Evolutionary conservation across 2,329 filamentous ascomycete species (phyloP).

Genomic region (Exophiala sp.): DNA sequence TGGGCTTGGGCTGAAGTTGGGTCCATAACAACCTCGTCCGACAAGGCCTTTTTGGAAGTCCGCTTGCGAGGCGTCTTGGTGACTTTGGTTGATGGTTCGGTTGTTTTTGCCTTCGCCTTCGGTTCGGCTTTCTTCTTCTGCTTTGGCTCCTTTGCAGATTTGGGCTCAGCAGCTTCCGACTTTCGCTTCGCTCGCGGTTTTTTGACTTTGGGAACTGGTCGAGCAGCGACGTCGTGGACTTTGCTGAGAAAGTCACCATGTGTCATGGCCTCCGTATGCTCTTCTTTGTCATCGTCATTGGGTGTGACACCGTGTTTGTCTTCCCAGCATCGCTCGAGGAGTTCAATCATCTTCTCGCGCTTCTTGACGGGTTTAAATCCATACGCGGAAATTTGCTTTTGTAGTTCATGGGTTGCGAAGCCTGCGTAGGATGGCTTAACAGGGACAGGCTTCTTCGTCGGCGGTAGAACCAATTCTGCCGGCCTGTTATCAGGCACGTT

Average conservation of each 20-base stretch:
- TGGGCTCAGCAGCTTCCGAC: constrained; percentile 9
- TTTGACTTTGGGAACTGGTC: constrained; percentile 24
- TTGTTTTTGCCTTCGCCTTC: constrained; percentile 2
- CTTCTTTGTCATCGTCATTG: constrained; percentile 13
- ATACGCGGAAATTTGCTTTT: constrained; percentile 56
- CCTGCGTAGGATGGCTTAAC: constrained; percentile 54
- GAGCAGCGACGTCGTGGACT: constrained; percentile 24
- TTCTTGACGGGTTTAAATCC: constrained; percentile 68
- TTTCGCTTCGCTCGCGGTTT: constrained; percentile 20
- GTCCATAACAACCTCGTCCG: constrained; percentile 17
- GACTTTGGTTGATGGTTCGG: background rate
- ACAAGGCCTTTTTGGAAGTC: constrained; percentile 7
- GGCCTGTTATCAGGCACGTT: background rate
- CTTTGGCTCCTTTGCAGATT: constrained; percentile 18
- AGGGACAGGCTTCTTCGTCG: constrained; percentile 1
- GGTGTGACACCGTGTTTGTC: constrained; percentile 43
- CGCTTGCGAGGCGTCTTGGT: constrained; percentile 6
- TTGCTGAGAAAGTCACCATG: constrained; percentile 27
- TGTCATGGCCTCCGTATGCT: constrained; percentile 8
- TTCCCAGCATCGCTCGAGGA: constrained; percentile 66
- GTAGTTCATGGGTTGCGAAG: constrained; percentile 58
- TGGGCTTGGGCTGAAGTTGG: constrained; percentile 11
- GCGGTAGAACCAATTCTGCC: background rate
- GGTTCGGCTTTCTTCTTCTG: constrained; percentile 20
- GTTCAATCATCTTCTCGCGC: constrained; percentile 61